A percentile compares a stretch with the other conserved stretches of the same genome.
These are phyloP conservation scores for Rubia tinctorum DNA, from an alignment of 305 asterid species.

Conservation along the genomic window DNA sequence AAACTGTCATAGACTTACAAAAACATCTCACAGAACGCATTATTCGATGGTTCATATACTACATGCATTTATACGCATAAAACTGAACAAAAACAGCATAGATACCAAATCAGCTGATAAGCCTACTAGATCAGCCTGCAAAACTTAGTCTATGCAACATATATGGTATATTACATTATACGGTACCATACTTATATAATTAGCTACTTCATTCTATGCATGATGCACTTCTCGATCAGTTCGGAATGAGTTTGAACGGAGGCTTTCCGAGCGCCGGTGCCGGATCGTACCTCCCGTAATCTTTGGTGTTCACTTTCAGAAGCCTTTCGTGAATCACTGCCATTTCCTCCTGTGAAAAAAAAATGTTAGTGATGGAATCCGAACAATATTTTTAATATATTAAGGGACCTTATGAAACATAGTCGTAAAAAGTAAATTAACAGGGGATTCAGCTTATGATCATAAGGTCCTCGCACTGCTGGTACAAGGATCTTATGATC, in stretches of 20 bases:
- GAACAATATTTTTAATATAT: neutral
- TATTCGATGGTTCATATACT: neutral
- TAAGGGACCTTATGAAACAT: no score
- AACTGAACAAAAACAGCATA: neutral
- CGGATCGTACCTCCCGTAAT: slow-evolving; percentile 61
- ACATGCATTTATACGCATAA: neutral
- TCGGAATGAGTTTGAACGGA: slow-evolving; percentile 54
- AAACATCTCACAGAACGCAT: neutral
- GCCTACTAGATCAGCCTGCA: neutral
- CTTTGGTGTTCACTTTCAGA: slow-evolving; percentile 57
- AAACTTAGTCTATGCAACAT: neutral
- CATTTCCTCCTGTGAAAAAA: neutral
- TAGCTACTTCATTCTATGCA: neutral
- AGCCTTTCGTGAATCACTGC: slow-evolving; percentile 47
- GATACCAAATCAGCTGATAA: neutral
- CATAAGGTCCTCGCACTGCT: neutral
- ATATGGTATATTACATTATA: neutral
- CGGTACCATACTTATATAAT: neutral
- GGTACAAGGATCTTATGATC: neutral
- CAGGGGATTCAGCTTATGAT: neutral
- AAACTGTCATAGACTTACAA: no score
- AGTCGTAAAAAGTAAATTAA: no score
- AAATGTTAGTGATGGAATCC: neutral
- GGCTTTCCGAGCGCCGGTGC: slow-evolving; percentile 51
- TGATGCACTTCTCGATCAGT: slow-evolving; percentile 20